Conservation (phyloP, 345 rosid species). For the Atalantia buxifolia region DNA sequence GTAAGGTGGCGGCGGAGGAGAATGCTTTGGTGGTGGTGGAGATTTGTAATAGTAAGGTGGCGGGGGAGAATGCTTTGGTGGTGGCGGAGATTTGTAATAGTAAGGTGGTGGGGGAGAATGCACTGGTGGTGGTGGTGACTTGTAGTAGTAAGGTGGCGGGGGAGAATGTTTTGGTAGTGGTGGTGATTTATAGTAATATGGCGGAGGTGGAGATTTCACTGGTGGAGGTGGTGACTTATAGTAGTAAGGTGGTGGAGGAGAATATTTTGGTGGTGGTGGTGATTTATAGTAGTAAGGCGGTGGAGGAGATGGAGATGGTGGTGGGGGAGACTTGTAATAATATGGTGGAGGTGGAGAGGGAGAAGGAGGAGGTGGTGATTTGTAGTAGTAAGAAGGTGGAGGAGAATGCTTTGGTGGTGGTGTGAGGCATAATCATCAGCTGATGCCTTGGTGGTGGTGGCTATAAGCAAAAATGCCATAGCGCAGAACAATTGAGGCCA, state of each 20-base stretch:
- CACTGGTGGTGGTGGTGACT: not conserved
- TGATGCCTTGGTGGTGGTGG: conserved; percentile 11
- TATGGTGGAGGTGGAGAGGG: not conserved
- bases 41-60: not conserved
- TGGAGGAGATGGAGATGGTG: not conserved
- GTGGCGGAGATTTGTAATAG: not conserved
- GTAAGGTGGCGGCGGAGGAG: too few relatives aligned
- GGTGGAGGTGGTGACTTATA: not conserved
- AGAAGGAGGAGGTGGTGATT: not conserved
- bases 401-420: not conserved
- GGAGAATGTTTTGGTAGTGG: not conserved
- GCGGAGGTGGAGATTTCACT: not conserved
- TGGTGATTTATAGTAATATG: not conserved
- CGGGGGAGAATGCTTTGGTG: not conserved
- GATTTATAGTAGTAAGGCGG: not conserved
- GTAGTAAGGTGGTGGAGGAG: not conserved
- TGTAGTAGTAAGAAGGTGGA: not conserved
- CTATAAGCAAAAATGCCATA: conserved; percentile 16
- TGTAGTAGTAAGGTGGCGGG: not conserved
- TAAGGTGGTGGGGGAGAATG: not conserved
- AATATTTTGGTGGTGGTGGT: not conserved
- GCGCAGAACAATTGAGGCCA: not conserved
- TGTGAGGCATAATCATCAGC: not conserved
- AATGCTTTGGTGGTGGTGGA: not conserved
- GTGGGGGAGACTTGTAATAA: not conserved